A percentile compares a stretch with the other conserved stretches of the same genome.
These are phyloP conservation scores for Mycena filopes DNA, from an alignment of 768 basidiomycete genomes.

Conservation along the genomic window DNA sequence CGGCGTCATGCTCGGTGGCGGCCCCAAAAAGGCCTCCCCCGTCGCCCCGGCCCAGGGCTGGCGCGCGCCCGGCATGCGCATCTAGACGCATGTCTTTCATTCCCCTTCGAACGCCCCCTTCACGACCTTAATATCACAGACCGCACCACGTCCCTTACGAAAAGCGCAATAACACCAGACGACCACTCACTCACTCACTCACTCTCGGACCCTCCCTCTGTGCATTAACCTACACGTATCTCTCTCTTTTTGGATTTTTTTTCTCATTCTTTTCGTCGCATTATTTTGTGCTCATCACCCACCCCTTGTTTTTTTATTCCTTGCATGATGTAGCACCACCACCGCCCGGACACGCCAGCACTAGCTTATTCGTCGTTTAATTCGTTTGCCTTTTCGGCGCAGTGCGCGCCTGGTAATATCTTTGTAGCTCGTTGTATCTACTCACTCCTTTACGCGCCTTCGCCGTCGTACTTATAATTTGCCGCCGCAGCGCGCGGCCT, in stretches of 20 bases:
- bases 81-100: slow-evolving; percentile 43
- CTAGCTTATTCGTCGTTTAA: slow-evolving; percentile 18
- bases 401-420: slow-evolving; percentile 7
- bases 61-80: slow-evolving; percentile 60
- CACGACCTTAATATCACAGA: slow-evolving; percentile 16
- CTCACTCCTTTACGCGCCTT: not conserved
- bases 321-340: slow-evolving; percentile 21
- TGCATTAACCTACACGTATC: slow-evolving; percentile 8
- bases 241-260: not conserved
- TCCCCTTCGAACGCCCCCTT: slow-evolving; percentile 29
- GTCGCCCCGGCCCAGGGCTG: slow-evolving; percentile 53
- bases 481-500: slow-evolving; percentile 20
- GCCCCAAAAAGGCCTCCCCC: slow-evolving; percentile 44
- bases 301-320: slow-evolving; percentile 11
- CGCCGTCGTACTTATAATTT: slow-evolving; percentile 24
- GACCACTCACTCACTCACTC: slow-evolving; percentile 3
- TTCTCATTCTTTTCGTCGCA: not conserved
- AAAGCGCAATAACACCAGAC: slow-evolving; percentile 15
- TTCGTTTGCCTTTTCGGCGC: not conserved
- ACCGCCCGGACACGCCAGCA: slow-evolving; percentile 14
- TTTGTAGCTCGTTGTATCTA: slow-evolving; percentile 2
- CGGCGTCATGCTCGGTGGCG: slow-evolving; percentile 85
- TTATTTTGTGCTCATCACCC: slow-evolving; percentile 21
- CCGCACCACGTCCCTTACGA: slow-evolving; percentile 11
- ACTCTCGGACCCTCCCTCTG: not conserved